Conservation (phyloP, 805 yeast species). For the Myxozyma neotropica region DNA sequence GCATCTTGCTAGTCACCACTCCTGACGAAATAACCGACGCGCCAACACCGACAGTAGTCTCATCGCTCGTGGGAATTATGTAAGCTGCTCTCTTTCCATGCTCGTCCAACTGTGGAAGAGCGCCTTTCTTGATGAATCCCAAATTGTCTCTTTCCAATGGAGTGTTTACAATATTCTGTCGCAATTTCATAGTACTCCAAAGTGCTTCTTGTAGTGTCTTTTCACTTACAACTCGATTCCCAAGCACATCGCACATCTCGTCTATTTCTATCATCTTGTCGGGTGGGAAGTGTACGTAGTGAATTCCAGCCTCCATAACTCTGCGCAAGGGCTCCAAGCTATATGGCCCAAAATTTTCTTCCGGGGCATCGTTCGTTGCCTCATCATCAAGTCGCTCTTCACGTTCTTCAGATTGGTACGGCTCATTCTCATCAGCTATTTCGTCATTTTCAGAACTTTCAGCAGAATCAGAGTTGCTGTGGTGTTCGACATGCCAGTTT, state of each 20-base stretch:
- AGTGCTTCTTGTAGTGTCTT: conserved; percentile 50
- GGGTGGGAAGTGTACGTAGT: conserved; percentile 54
- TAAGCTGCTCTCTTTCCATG: conserved; percentile 11
- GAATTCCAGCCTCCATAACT: conserved; percentile 48
- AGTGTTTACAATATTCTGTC: conserved; percentile 46
- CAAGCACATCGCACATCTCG: conserved; percentile 44
- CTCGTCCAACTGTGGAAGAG: conserved; percentile 1
- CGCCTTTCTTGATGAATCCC: conserved; percentile 10
- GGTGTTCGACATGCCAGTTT: conserved; percentile 11
- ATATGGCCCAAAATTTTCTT: background rate
- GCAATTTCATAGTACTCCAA: conserved; percentile 53
- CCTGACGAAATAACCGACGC: conserved; percentile 36
- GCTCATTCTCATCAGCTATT: background rate
- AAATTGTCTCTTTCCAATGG: conserved; percentile 5
- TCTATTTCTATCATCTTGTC: conserved; percentile 53
- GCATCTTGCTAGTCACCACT: background rate
- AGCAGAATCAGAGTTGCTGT: background rate
- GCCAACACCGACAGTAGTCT: conserved; percentile 52
- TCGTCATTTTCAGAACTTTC: background rate
- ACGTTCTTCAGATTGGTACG: background rate
- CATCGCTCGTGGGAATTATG: conserved; percentile 47
- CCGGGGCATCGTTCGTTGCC: background rate
- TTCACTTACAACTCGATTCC: conserved; percentile 47
- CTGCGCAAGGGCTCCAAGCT: conserved; percentile 37
- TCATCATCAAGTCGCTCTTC: background rate